Evolutionary conservation across 148 eudicot genomes (phyloP).

Genomic region (Rhododendron mucronatum): DNA sequence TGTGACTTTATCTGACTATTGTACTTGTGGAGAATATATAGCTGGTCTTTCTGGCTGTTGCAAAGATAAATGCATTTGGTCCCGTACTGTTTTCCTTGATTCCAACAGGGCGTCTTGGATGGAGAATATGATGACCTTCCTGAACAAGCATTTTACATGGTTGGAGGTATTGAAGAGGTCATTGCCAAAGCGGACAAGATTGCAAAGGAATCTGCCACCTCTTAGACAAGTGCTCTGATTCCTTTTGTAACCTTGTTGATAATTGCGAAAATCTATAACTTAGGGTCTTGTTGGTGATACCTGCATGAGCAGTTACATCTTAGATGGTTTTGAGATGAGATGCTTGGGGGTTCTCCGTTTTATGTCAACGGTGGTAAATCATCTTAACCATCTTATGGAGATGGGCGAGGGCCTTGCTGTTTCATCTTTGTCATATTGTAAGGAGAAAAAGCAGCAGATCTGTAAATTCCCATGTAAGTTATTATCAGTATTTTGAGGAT

Average conservation of each 20-base stretch:
- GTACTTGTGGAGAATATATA: not conserved
- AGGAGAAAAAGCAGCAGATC: too few relatives aligned
- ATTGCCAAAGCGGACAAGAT: constrained; percentile 97
- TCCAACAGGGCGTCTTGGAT: constrained; percentile 83
- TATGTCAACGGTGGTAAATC: too few relatives aligned
- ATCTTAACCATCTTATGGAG: too few relatives aligned
- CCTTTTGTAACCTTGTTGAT: constrained; percentile 30
- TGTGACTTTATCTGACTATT: not conserved
- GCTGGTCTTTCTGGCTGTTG: not conserved
- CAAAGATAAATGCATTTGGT: not conserved
- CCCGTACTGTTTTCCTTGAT: not conserved
- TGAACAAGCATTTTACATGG: constrained; percentile 96
- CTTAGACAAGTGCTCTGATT: constrained; percentile 31
- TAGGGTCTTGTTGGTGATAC: constrained; percentile 25
- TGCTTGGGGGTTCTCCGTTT: too few relatives aligned
- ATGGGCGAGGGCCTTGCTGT: too few relatives aligned
- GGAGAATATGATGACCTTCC: constrained; percentile 92
- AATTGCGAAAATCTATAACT: constrained; percentile 48
- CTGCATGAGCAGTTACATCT: not conserved
- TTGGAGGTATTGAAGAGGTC: constrained; percentile 97
- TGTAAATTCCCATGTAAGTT: too few relatives aligned
- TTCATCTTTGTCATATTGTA: too few relatives aligned
- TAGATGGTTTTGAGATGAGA: not conserved
- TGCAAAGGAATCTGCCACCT: constrained; percentile 70
- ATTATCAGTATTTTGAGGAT: too few relatives aligned